Percentiles rank a stretch among this genome's conserved stretches.
Conservation (phyloP, 2,329 filamentous ascomycete species). For the Aciculosporium take region DNA sequence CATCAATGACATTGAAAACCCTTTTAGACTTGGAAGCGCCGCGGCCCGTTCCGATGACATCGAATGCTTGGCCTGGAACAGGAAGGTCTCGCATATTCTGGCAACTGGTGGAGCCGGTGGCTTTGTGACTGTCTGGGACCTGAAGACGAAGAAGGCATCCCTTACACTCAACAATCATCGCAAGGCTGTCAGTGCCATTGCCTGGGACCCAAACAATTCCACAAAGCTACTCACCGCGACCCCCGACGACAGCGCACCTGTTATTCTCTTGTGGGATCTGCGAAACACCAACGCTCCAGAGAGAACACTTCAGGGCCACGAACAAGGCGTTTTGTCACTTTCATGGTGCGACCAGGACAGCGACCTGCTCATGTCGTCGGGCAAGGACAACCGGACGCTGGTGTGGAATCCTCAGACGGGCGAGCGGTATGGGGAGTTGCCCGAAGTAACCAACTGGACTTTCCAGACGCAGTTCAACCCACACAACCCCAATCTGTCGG, state of each 20-base stretch:
- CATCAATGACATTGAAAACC: slow-evolving; percentile 74
- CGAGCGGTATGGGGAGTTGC: slow-evolving; percentile 77
- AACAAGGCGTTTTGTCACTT: slow-evolving; percentile 81
- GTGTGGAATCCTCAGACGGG: slow-evolving; percentile 95
- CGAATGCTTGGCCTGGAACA: slow-evolving; percentile 96
- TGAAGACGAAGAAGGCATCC: slow-evolving; percentile 95
- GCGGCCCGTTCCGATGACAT: slow-evolving; percentile 88
- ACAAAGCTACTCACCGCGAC: slow-evolving; percentile 91
- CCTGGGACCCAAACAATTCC: slow-evolving; percentile 91
- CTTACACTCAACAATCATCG: slow-evolving; percentile 90
- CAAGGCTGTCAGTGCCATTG: slow-evolving; percentile 87
- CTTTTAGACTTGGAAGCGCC: slow-evolving; percentile 76
- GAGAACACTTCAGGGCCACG: slow-evolving; percentile 75
- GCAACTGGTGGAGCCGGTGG: slow-evolving; percentile 87
- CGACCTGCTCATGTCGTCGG: slow-evolving; percentile 78
- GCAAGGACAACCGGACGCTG: slow-evolving; percentile 91
- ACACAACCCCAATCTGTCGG: slow-evolving; percentile 78
- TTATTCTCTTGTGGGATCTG: slow-evolving; percentile 88
- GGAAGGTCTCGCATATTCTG: slow-evolving; percentile 90
- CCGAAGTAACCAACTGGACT: slow-evolving; percentile 98
- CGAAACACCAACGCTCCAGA: slow-evolving; percentile 94
- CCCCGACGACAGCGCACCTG: slow-evolving; percentile 72
- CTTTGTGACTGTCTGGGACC: slow-evolving; percentile 96
- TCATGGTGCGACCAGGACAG: slow-evolving; percentile 92
- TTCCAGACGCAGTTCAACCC: slow-evolving; percentile 93